Evolutionary conservation across 2,329 filamentous ascomycete species (phyloP), one percentile per base, ranked within the genome.

Genomic region (Chaetomium olivaceum): DNA sequence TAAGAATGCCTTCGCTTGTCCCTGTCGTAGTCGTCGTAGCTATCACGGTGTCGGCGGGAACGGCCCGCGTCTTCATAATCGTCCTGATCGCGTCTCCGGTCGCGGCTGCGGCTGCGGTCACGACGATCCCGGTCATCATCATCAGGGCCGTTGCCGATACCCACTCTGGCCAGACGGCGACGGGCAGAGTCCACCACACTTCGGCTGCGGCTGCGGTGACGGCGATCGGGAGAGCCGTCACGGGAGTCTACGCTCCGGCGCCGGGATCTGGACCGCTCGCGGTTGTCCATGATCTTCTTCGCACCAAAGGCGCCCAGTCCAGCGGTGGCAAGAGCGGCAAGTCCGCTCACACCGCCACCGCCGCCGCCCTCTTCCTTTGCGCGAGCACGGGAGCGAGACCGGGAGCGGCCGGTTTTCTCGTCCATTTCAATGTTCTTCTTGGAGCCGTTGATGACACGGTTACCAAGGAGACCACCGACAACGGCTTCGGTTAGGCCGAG

Each of bases 401-500:
- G 87, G 69, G 90, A 92, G 56, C 89, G 84, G 19, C 87, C 85
- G 0, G 83, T 86, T 55, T 76, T 77, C 67, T 78, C 80, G 77
- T 85, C 88, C 80, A 83, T 87, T 73, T 83, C 88, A 75, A 87
- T 90, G 74, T 85, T 86, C 76, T 82, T 86, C 79, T 83, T 85
- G 57, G 90, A 87, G 23, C 93, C 93, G 74, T 97, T 93, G 76
- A 96, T 86, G 67, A 97, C 80, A 62, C 91, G 90, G 78, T 93
- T 96, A 54, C 92, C 91, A 36, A 94, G 87, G 55, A 97, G 85
- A 77, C 94, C 94, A 74, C 93, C 93, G 66, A 97, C 86, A 63
- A 96, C 93, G 46, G 93, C 91, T 76, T 96, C 92, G 50, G 93
- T 83, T 63, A 97, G 84, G 72, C 95, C 91, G 57, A 92, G 87